phyloP scores from a whole-genome alignment of 805 yeast species.

The Starmerella vaccinii region DNA sequence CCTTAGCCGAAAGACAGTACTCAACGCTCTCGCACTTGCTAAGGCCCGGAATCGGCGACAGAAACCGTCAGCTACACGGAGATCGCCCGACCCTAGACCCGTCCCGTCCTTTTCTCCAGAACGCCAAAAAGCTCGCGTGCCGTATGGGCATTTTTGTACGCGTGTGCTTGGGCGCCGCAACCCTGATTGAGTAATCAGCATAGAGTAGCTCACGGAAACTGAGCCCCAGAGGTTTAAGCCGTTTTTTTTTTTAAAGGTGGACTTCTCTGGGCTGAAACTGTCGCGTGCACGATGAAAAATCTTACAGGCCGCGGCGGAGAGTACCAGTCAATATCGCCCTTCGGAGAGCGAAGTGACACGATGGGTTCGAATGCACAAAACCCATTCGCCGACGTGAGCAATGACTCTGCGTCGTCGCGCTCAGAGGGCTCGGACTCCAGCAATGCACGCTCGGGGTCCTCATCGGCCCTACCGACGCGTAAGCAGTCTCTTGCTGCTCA shows the following conservation, averaged over 20 bases:
- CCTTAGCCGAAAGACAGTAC: too few relatives aligned
- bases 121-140: not conserved
- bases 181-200: not conserved
- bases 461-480: constrained; percentile 2
- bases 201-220: not conserved
- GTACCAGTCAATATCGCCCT: constrained; percentile 20
- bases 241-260: not conserved
- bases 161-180: not conserved
- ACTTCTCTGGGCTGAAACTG: not conserved
- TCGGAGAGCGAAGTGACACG: constrained; percentile 16
- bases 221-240: not conserved
- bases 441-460: constrained; percentile 12
- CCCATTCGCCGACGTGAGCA: constrained; percentile 27
- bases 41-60: too few relatives aligned
- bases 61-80: too few relatives aligned
- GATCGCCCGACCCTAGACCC: too few relatives aligned
- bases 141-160: not conserved
- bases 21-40: too few relatives aligned
- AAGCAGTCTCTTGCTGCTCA: not conserved
- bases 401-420: constrained; percentile 18
- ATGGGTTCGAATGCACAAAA: constrained; percentile 18
- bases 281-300: constrained; percentile 15
- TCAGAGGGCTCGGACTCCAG: constrained; percentile 15
- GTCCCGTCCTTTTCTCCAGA: too few relatives aligned
- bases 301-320: constrained; percentile 19